Percentiles rank a stretch among this genome's conserved stretches.
These are phyloP conservation scores for Cryptococcus wingfieldii DNA, from an alignment of 1,284 basidiomycete species.

Conservation along the genomic window DNA sequence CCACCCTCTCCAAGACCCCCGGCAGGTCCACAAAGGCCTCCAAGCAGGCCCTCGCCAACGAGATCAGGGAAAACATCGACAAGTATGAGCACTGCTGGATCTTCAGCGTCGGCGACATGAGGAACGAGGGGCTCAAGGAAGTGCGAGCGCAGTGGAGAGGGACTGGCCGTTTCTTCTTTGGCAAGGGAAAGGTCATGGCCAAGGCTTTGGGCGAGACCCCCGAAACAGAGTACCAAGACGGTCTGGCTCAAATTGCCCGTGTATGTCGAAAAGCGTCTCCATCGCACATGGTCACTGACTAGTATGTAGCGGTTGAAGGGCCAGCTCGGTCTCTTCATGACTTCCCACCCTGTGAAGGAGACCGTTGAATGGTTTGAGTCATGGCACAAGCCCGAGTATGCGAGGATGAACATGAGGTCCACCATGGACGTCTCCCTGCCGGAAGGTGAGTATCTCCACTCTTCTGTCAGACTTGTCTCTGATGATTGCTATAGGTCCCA, in stretches of 20 bases:
- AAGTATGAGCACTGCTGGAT: conserved; percentile 94
- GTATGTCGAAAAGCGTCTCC: conserved; percentile 51
- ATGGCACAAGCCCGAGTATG: conserved; percentile 86
- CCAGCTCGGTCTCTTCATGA: conserved; percentile 88
- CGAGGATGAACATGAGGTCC: conserved; percentile 78
- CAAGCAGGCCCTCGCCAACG: conserved; percentile 76
- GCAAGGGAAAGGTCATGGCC: conserved; percentile 87
- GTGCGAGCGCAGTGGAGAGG: conserved; percentile 92
- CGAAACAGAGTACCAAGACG: conserved; percentile 80
- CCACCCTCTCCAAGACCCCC: conserved; percentile 55
- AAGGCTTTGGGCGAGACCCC: conserved; percentile 86
- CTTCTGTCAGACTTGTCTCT: background rate
- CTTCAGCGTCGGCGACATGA: conserved; percentile 90
- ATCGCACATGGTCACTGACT: background rate
- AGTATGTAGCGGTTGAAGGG: conserved; percentile 75
- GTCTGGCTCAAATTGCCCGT: conserved; percentile 72
- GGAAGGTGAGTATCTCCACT: conserved; percentile 48
- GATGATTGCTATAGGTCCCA: conserved; percentile 42
- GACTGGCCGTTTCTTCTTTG: conserved; percentile 88
- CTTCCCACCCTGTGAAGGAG: conserved; percentile 78
- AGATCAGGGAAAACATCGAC: conserved; percentile 62
- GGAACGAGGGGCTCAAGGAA: conserved; percentile 90
- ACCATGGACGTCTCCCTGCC: conserved; percentile 71
- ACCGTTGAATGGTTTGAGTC: conserved; percentile 92
- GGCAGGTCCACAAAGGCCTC: conserved; percentile 58